A percentile compares a stretch with the other conserved stretches of the same genome.
phyloP scores from a whole-genome alignment of 2,329 filamentous ascomycete species.

The Byssothecium circinans region DNA sequence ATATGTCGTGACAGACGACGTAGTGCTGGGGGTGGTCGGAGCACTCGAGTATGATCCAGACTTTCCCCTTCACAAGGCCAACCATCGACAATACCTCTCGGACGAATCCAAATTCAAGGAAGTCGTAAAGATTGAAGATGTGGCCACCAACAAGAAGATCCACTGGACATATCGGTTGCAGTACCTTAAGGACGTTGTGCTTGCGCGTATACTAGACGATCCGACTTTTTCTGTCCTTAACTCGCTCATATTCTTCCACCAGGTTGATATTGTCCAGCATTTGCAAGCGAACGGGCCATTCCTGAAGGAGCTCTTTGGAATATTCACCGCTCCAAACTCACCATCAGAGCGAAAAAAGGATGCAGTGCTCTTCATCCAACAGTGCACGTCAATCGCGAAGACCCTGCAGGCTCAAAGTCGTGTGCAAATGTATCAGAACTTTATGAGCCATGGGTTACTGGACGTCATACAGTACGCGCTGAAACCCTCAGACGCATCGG shows the following conservation, averaged over 20 bases:
- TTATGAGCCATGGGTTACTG: conserved; percentile 83
- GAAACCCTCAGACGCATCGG: conserved; percentile 77
- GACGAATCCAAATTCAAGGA: conserved; percentile 92
- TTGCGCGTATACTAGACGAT: conserved; percentile 94
- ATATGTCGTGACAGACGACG: conserved; percentile 84
- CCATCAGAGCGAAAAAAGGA: conserved; percentile 82
- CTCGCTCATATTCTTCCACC: conserved; percentile 97
- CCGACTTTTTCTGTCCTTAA: conserved; percentile 97
- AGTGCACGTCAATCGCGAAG: conserved; percentile 92
- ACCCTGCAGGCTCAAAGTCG: conserved; percentile 84
- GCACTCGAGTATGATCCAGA: conserved; percentile 94
- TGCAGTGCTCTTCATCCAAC: conserved; percentile 93
- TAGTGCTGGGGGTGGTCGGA: conserved; percentile 88
- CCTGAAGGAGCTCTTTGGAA: conserved; percentile 80
- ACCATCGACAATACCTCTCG: conserved; percentile 89
- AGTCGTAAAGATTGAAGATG: conserved; percentile 88
- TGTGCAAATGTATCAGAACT: conserved; percentile 83
- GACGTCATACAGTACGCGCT: conserved; percentile 90
- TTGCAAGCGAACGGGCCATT: conserved; percentile 81
- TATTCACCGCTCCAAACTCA: conserved; percentile 69
- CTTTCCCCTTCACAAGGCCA: conserved; percentile 95
- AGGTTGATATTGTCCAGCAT: conserved; percentile 95
- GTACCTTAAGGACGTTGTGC: conserved; percentile 97
- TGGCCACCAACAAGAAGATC: conserved; percentile 81
- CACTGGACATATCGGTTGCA: conserved; percentile 94